phyloP scores from a whole-genome alignment of 2,329 filamentous ascomycete genomes.

The Phialophora verrucosa region DNA sequence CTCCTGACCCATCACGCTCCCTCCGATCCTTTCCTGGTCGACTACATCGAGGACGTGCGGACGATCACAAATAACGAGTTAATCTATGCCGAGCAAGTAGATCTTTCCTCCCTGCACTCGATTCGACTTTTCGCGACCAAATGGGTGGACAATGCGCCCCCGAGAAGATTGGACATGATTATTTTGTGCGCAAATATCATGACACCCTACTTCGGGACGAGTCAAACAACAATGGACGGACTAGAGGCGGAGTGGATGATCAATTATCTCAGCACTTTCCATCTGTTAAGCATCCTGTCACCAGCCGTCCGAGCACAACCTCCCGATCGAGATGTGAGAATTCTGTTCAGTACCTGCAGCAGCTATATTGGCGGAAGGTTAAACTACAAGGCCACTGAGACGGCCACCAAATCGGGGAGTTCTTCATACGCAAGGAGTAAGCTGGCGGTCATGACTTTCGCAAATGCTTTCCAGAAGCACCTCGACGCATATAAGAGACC shows the following conservation, averaged over 20 bases:
- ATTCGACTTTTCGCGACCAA: slow-evolving; percentile 92
- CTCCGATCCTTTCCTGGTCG: slow-evolving; percentile 84
- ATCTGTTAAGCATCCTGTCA: slow-evolving; percentile 86
- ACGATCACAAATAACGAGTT: slow-evolving; percentile 77
- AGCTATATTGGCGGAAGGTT: slow-evolving; percentile 82
- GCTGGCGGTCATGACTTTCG: slow-evolving; percentile 86
- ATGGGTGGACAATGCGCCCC: slow-evolving; percentile 96
- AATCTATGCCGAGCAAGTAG: slow-evolving; percentile 94
- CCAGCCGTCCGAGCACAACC: slow-evolving; percentile 90
- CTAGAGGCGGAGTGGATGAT: slow-evolving; percentile 91
- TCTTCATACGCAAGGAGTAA: slow-evolving; percentile 64
- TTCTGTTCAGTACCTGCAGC: slow-evolving; percentile 85
- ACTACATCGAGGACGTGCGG: slow-evolving; percentile 89
- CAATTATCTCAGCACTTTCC: slow-evolving; percentile 95
- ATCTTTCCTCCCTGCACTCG: slow-evolving; percentile 85
- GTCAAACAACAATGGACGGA: slow-evolving; percentile 72
- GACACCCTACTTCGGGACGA: slow-evolving; percentile 68
- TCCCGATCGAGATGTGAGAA: slow-evolving; percentile 87
- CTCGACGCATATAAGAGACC: slow-evolving; percentile 82
- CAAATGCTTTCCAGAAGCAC: slow-evolving; percentile 89
- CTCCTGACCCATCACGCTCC: slow-evolving; percentile 83
- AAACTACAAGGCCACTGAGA: slow-evolving; percentile 49
- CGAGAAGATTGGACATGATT: slow-evolving; percentile 86
- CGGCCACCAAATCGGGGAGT: slow-evolving; percentile 36
- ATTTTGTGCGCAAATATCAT: slow-evolving; percentile 83